Base-by-base conservation (phyloP, 371 early-diverging fungal species). In the Saksenaea oblongispora region DNA sequence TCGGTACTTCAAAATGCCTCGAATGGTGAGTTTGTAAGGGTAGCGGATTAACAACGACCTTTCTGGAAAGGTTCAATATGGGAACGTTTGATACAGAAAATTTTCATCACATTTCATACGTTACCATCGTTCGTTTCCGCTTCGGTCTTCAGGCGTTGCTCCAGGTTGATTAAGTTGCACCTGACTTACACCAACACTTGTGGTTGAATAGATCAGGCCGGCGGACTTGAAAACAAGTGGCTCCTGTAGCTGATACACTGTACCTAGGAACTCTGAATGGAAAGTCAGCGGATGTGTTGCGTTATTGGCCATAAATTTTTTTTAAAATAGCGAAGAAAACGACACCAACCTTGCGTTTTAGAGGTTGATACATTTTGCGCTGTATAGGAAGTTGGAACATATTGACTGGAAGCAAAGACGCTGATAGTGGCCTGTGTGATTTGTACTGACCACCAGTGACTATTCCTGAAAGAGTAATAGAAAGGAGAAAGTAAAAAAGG, bases 161-260 rank as follows among this genome's bases (percentile, higher is more conserved):
- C 88, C 89, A 22, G 89, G 89, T 53, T 79, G 74, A 61, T 79
- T 82, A 62, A 89, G 76, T 61, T 83, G 86, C 26, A 89, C 77
- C 64, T 89, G 88, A 31, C 82, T 84, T 0, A 83, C 76, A n/a
- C 81, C 70, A 27, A 67, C 62, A 59, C 73, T 80, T 7, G 67
- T 64, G 11, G 54, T 67, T 11, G 69, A 57, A 34, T 68, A 57
- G 42, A 61, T 72, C 55, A 76, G 74, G 27, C 66, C 67, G 51
- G 53, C 80, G 64, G 51, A 64, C 62, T 58, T 69, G 62, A 79
- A 87, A 62, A 67, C 64, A 59, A 73, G 77, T 11, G 84, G 83
- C 44, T 84, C 84, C 56, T 77, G 79, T 15, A 86, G 73, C 54
- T 73, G 65, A 26, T 75, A 73, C 37, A 87, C 72, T 17, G 78